A percentile compares a stretch with the other conserved stretches of the same genome.
Conservation (phyloP, 2,329 filamentous ascomycete species). For the Verticillium tricorpus region DNA sequence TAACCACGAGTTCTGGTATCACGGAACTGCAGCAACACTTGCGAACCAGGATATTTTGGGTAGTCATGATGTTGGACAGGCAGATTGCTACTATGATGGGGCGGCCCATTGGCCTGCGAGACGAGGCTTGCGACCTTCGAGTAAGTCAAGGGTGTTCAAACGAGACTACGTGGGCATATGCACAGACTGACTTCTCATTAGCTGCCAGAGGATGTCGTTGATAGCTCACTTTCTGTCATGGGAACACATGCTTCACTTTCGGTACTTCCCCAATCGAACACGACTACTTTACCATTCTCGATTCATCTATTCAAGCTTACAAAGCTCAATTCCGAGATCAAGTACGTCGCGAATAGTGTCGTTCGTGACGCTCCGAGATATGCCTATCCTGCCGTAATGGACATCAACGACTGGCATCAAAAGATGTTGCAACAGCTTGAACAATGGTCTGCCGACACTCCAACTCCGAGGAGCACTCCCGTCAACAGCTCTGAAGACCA, state of each 20-base stretch:
- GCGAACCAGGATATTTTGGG: constrained; percentile 52
- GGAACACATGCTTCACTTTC: too few species aligned
- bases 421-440: constrained; percentile 34
- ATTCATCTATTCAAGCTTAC: constrained; percentile 44
- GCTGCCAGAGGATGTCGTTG: constrained; percentile 22
- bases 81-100: constrained; percentile 52
- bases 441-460: constrained; percentile 33
- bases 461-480: constrained; percentile 13
- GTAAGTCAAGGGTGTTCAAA: constrained; percentile 22
- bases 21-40: constrained; percentile 47
- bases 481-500: constrained; percentile 10
- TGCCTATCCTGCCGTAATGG: constrained; percentile 39
- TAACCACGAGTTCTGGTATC: constrained; percentile 35
- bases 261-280: background rate
- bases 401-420: constrained; percentile 41
- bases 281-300: constrained; percentile 32
- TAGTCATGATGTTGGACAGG: constrained; percentile 46
- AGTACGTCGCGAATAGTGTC: constrained; percentile 50
- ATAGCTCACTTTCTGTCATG: constrained; percentile 11
- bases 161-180: too few species aligned
- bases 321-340: constrained; percentile 52
- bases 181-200: constrained; percentile 10
- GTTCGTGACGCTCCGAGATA: constrained; percentile 40
- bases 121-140: constrained; percentile 49
- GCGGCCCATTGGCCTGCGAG: constrained; percentile 47